Evolutionary conservation across 2,329 filamentous ascomycete genomes (phyloP), one percentile per base, ranked within the genome.

Genomic region (Nemania sp.): DNA sequence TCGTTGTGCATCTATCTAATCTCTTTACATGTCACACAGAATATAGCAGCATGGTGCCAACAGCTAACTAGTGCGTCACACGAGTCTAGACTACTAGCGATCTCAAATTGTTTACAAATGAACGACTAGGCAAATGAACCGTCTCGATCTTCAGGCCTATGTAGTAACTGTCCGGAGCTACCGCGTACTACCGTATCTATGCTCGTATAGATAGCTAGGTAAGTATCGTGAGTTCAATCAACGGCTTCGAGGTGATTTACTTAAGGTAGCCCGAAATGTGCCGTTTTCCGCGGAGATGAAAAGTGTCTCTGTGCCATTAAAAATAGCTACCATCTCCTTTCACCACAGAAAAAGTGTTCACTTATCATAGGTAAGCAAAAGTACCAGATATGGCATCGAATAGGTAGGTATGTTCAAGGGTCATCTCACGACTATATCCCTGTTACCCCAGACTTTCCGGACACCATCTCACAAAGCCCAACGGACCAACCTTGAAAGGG

Each of bases 381-480:
- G 15, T 41, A 24, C 10, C 59, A 59, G 32, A 35, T 52, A 56
- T n/a, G n/a, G 11, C 29, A 41, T 35, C 32, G 35, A 29, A 27
- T 64, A 13, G 49, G 49, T 35, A 35, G 32, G 32, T 47, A 63
- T 55, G n/a, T 26, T n/a, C 47, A 63, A 51, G 54, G 27, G 51
- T 51, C 45, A 27, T 60, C 26, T 65, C 56, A 54, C 57, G 57
- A 67, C 41, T 49, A 43, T 64, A 75, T 70, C 75, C 75, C 73
- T 73, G 73, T 73, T 76, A 75, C 75, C 75, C 75, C 75, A 73
- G 75, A 75, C 69, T 76, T 73, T 65, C 61, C 60, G 45, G 69
- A 71, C 69, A 73, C 57, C 69, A 69, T 68, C 27, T 64, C 32
- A 35, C 35, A 56, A 62, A 66, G 62, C 24, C 15, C 54, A 45